Evolutionary conservation across 371 early-diverging fungal genomes (phyloP), one percentile per base, ranked within the genome.

Genomic region (Rhizopus sp.): DNA sequence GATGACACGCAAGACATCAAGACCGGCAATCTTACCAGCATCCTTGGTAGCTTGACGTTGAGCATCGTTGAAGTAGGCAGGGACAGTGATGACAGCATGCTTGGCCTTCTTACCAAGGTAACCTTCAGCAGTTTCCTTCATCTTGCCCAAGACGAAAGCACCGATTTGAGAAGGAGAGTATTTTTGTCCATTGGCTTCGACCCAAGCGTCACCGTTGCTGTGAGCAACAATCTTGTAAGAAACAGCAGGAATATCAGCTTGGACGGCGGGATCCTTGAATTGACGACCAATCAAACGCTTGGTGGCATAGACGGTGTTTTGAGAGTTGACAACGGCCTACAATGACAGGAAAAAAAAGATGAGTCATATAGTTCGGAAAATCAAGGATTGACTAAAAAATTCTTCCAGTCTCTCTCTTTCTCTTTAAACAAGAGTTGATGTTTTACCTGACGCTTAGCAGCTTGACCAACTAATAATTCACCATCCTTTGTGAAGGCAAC

Each of bases 21-120:
- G 80, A 49, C 99, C 99, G 32, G 98, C 94, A 70, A 96, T 93
- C 42, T 83, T 81, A 61, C 95, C 98, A 35, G 99, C 97, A 72
- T 95, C 93, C 82, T 97, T 97, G 69, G 97, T 98, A 31, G 97
- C 98, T 75, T 97, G 95, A 72, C 98, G 89, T 81, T 99, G 99
- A 31, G 90, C 86, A 71, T 97, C 96, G 64, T 85, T 87, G 61
- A 89, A 89, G 70, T 89, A 89, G 40, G 90, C 89, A 30, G 90
- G 90, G 31, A 88, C 87, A 16, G 90, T 87, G 52, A 90, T 67
- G 34, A 95, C 98, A 53, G 95, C 95, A 67, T 93, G 88, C 67
- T 80, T 85, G 57, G 94, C 89, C 65, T 83, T 83, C 73, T 81
- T 83, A 47, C 91, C 89, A 56, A 96, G 84, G 72, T 83, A 93